These are phyloP conservation scores for Teratosphaeria nubilosa DNA, from an alignment of 2,329 filamentous ascomycete genomes.

Conservation along the genomic window DNA sequence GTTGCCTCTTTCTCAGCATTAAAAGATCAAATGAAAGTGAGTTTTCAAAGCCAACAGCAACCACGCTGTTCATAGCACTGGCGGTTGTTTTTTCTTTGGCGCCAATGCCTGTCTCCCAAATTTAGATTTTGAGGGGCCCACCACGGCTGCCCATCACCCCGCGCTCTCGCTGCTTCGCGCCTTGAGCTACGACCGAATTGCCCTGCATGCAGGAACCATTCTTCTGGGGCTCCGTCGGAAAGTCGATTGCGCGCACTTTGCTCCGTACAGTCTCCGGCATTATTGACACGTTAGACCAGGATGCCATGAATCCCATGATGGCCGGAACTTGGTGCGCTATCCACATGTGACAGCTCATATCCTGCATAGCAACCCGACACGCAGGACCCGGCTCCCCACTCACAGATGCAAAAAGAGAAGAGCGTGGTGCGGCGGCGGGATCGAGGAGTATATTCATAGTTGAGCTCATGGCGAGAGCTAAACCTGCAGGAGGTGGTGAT, in stretches of 20 bases:
- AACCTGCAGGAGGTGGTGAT: neutral
- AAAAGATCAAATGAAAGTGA: neutral
- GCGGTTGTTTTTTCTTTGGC: neutral
- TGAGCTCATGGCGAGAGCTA: neutral
- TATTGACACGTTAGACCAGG: neutral
- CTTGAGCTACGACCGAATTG: neutral
- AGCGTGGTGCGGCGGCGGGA: neutral
- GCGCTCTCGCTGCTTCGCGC: neutral
- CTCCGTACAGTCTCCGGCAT: neutral
- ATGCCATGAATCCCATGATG: neutral
- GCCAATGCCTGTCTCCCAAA: neutral
- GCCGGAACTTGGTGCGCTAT: neutral
- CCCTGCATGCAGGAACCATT: neutral
- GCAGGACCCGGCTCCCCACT: neutral
- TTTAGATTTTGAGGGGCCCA: neutral
- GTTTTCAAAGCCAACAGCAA: neutral
- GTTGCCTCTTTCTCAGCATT: neutral
- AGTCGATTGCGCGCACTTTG: neutral
- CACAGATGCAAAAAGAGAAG: neutral
- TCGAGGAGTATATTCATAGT: neutral
- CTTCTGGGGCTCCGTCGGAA: no score
- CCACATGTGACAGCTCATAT: neutral
- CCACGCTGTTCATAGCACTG: neutral
- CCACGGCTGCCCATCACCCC: neutral
- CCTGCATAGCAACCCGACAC: neutral